Evolutionary conservation across 1,284 basidiomycete species (phyloP), one percentile per base, ranked within the genome.

Genomic region (Ustilago vetiveriae): DNA sequence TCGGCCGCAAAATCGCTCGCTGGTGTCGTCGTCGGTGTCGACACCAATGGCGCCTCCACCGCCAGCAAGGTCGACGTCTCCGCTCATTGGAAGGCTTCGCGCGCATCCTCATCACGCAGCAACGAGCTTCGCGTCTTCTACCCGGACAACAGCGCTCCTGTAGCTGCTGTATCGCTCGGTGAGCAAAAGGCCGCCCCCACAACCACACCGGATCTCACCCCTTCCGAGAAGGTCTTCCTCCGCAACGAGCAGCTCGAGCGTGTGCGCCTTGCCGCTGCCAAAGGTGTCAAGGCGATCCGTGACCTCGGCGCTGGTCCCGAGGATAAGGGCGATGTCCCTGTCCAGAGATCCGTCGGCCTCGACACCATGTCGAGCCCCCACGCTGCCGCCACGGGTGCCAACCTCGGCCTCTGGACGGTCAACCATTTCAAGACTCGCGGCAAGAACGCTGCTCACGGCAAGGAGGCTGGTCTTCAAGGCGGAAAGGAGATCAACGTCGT

Each of bases 391-490:
- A 59, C 51, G 24, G 79, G 79, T 27, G 76, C 79, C 32, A 63
- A 60, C 52, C 74, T 81, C 32, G 75, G 66, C 19, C 66, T 80
- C 9, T 81, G 75, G 75, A 67, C 43, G 26, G 67, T 77, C 51
- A 80, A 81, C 58, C 76, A 79, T 60, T 80, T 78, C 76, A 78
- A 77, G 64, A 75, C 79, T 16, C 74, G 72, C 17, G 79, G 79
- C 38, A 62, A 72, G 44, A 64, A 57, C 42, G 65, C 71, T 9
- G 67, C 67, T 26, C 69, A 70, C 53, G 59, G 52, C 50, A 57
- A 72, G 62, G 56, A 68, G 4, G 60, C 59, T 17, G 50, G 64
- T n/a, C 45, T 72, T 23, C 73, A 79, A 52, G 79, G 76, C 36
- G 78, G 79, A 35, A 68, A 70, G 40, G 73, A 81, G 47, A 70